Evolutionary conservation across 371 early-diverging fungal species (phyloP).

Genomic region (Chytridiales sp.): DNA sequence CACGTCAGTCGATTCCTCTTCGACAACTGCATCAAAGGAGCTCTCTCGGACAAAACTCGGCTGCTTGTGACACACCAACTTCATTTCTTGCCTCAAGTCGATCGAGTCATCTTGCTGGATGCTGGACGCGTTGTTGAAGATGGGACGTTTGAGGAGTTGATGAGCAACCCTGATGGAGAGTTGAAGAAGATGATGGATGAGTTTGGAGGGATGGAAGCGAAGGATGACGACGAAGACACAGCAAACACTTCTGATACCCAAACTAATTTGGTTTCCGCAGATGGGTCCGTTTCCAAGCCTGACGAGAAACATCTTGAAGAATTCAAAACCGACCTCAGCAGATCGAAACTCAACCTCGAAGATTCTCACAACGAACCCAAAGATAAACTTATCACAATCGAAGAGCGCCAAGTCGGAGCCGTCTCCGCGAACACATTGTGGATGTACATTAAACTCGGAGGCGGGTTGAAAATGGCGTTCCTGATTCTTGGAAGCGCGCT

Average conservation of each 20-base stretch:
- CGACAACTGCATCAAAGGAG: constrained; percentile 32
- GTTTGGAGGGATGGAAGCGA: constrained; percentile 13
- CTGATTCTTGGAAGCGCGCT: constrained; percentile 5
- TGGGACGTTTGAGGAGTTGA: constrained; percentile 24
- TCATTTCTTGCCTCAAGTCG: constrained; percentile 25
- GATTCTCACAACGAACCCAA: too few relatives aligned
- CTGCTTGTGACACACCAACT: constrained; percentile 42
- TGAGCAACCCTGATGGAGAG: constrained; percentile 12
- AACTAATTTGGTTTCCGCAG: too few relatives aligned
- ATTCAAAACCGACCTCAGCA: too few relatives aligned
- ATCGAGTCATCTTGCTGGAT: constrained; percentile 29
- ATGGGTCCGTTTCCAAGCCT: too few relatives aligned
- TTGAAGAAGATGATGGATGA: constrained; percentile 19
- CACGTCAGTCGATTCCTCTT: constrained; percentile 63
- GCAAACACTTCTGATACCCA: constrained; percentile 1
- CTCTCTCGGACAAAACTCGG: constrained; percentile 25
- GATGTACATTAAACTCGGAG: constrained; percentile 13
- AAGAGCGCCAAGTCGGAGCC: constrained; percentile 20
- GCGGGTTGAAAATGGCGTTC: constrained; percentile 1
- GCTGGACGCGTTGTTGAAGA: constrained; percentile 26
- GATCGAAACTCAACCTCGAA: too few relatives aligned
- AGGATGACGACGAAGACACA: not conserved
- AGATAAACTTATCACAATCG: constrained; percentile 12
- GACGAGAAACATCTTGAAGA: too few relatives aligned
- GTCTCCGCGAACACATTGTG: constrained; percentile 9